Evolutionary conservation across 2,329 filamentous ascomycete genomes (phyloP), one percentile per base, ranked within the genome.

Genomic region (Hypoxylon sp.): DNA sequence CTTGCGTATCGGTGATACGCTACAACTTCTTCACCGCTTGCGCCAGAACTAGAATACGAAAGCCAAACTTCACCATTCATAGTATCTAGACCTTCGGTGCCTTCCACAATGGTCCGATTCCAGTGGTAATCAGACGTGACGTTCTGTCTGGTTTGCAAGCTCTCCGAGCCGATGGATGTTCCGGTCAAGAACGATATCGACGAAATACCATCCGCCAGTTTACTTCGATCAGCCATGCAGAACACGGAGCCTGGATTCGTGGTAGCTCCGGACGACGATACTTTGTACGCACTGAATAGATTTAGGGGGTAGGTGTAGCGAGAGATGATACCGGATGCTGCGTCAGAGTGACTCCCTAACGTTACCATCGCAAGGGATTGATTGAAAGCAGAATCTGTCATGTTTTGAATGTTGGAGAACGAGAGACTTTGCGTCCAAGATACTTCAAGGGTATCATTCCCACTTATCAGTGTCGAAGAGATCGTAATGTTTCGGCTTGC

Each of bases 401-500:
- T 64, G 44, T 67, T 69, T 30, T 68, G 67, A 9, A 64, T 66
- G 23, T 65, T 69, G n/a, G 55, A 62, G 51, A 65, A 70, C 0
- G 60, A 56, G 19, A 69, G 59, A 13, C 56, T 50, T 47, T 69
- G 67, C 7, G 41, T 56, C 67, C 66, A 69, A 12, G 53, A 50
- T 11, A 61, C 60, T 5, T 54, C 40, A 7, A 57, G 55, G 5
- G 44, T 56, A 11, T 42, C 36, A 6, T 54, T 51, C 7, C 62
- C 62, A 16, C 41, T 60, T 5, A 29, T 46, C 26, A 69, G 60
- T 6, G 51, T 68, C 2, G 67, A 66, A n/a, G 63, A 61, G 35
- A 67, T 57, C 3, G 60, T 60, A 7, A 69, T 48, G 4, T 47
- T 61, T 19, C 67, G 61, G 25, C 51, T 59, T 7, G 66, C 66